Percentiles rank a stretch among this genome's conserved stretches.
Evolutionary conservation across 192 early-diverging fungal species (phyloP).

Genomic region (Backusella liffmaniae): DNA sequence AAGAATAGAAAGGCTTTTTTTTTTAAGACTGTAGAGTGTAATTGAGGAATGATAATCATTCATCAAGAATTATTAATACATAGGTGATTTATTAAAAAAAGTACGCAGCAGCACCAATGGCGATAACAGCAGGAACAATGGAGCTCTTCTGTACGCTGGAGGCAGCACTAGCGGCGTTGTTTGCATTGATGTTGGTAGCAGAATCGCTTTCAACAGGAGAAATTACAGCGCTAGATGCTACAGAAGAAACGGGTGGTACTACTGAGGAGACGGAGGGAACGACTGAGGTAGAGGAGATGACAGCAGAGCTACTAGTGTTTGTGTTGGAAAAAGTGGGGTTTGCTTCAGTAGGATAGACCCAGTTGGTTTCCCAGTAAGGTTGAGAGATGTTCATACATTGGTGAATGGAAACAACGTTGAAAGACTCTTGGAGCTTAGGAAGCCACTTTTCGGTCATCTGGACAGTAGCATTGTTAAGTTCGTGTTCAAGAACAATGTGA

Average conservation of each 20-base stretch:
- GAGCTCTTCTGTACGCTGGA: not conserved
- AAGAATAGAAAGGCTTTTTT: not conserved
- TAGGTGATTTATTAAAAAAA: not conserved
- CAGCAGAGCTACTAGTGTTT: not conserved
- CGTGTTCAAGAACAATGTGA: conserved; percentile 41
- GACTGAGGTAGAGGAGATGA: not conserved
- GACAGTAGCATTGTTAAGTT: conserved; percentile 41
- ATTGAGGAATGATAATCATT: not conserved
- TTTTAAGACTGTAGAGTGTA: not conserved
- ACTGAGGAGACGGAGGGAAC: not conserved
- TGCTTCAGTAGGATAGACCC: conserved; percentile 31
- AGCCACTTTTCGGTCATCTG: conserved; percentile 43
- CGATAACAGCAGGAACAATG: not conserved
- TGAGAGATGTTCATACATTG: conserved; percentile 37
- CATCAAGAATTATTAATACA: not conserved
- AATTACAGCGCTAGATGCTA: not conserved
- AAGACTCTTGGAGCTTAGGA: conserved; percentile 33
- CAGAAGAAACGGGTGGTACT: conserved; percentile 9
- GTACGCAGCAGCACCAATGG: not conserved
- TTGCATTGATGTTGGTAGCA: not conserved
- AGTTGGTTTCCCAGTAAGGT: conserved; percentile 43
- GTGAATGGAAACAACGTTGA: conserved; percentile 35
- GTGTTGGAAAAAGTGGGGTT: conserved; percentile 13
- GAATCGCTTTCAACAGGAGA: not conserved
- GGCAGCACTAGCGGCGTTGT: not conserved